These are phyloP conservation scores for Aaosphaeria pasadenensis DNA, from an alignment of 2,329 filamentous ascomycete species.

Conservation along the genomic window DNA sequence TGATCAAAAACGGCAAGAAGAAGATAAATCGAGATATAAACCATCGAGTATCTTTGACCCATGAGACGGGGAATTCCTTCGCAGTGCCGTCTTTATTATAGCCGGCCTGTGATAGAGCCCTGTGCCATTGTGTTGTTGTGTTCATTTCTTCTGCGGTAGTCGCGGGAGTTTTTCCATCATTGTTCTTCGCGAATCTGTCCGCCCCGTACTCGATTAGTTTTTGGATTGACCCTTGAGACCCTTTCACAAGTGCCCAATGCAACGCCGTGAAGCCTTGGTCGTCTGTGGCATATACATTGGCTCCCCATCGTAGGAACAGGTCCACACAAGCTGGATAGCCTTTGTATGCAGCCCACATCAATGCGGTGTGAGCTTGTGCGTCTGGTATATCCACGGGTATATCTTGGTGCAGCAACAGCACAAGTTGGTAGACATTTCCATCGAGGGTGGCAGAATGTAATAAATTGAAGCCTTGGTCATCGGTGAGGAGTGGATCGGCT, in stretches of 20 bases:
- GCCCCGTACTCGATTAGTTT: slow-evolving; percentile 95
- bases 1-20: slow-evolving; percentile 76
- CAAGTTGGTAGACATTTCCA: slow-evolving; percentile 86
- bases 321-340: slow-evolving; percentile 91
- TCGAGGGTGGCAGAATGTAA: slow-evolving; percentile 96
- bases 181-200: slow-evolving; percentile 86
- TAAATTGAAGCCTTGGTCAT: slow-evolving; percentile 96
- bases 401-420: slow-evolving; percentile 88
- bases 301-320: slow-evolving; percentile 89
- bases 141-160: slow-evolving; percentile 89
- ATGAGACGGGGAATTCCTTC: slow-evolving; percentile 69
- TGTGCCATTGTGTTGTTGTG: slow-evolving; percentile 75
- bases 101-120: slow-evolving; percentile 78
- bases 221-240: slow-evolving; percentile 81
- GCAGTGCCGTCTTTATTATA: slow-evolving; percentile 76
- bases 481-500: slow-evolving; percentile 86
- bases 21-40: slow-evolving; percentile 88
- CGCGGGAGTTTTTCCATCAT: slow-evolving; percentile 84
- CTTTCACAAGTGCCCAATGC: slow-evolving; percentile 96
- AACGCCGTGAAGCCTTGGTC: slow-evolving; percentile 92
- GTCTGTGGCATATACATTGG: slow-evolving; percentile 84
- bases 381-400: slow-evolving; percentile 92
- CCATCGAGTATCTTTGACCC: slow-evolving; percentile 71
- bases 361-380: slow-evolving; percentile 82
- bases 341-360: slow-evolving; percentile 99